Evolutionary conservation across 2,329 filamentous ascomycete genomes (phyloP), one percentile per base, ranked within the genome.

Genomic region (Arachnopeziza araneosa): DNA sequence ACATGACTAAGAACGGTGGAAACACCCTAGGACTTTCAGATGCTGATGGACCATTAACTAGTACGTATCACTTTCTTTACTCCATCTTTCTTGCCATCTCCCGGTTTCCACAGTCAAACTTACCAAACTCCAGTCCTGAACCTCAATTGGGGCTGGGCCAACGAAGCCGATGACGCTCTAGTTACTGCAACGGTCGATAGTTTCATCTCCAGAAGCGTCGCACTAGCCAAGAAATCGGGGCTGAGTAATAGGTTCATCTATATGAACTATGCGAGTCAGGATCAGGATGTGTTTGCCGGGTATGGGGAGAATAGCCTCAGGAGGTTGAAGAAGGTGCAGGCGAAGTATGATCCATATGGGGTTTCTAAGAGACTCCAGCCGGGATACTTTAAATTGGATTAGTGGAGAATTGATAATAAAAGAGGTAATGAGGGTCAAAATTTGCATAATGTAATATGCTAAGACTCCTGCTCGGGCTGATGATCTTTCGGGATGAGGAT

Each of bases 11-110:
- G 30, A 63, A 64, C 36, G 66, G 68, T 7, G 67, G 67, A 0
- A 70, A 70, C 60, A 57, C 55, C n/a, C 59, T 70, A 1, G 67
- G 67, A n/a, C 36, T 69, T 17, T 50, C 59, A 10, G n/a, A 24
- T 21, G 44, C 26, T 21, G 56, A 62, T 52, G 65, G 60, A 8
- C 63, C 66, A 44, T 50, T 68, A 19, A 64, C 56, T n/a, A 60
- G 62, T 63, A 51, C 44, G 63, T 60, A 17, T 14, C 4, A 3
- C 12, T 12, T 44, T 19, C 36, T 44, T 44, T 44, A n/a, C n/a
- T n/a, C n/a, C n/a, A n/a, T 44, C 3, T 19, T 44, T 44, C 17
- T 44, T n/a, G n/a, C n/a, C n/a, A n/a, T n/a, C 36, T 19, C 2
- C 6, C 5, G 17, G 36, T 14, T 44, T 14, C 36, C 5, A 7